Evolutionary conservation across 768 basidiomycete species (phyloP).

Genomic region (Kwoniella bestiolae): DNA sequence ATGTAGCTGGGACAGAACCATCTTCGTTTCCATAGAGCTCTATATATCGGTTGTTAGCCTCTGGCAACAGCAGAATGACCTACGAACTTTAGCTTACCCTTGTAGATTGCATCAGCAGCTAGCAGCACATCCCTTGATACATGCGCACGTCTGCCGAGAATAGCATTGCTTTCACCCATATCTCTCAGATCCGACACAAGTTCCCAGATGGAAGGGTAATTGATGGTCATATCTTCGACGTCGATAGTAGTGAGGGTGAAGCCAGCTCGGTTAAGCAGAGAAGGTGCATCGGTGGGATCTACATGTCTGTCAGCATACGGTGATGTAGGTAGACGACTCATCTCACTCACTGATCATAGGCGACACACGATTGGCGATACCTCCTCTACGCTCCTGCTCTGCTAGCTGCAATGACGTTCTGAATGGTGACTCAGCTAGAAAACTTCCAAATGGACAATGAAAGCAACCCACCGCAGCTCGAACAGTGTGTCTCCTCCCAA

Average conservation of each 20-base stretch:
- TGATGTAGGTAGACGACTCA: not conserved
- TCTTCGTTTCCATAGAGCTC: conserved; percentile 84
- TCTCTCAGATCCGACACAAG: conserved; percentile 87
- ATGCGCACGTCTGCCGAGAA: conserved; percentile 75
- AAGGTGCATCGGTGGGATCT: conserved; percentile 93
- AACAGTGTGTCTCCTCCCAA: conserved; percentile 96
- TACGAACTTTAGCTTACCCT: conserved; percentile 68
- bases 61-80: not conserved
- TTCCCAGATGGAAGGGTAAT: conserved; percentile 95
- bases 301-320: not conserved
- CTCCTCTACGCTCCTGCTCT: conserved; percentile 90
- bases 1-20: conserved; percentile 87
- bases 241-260: conserved; percentile 94
- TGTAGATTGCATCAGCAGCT: conserved; percentile 91
- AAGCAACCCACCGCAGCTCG: conserved; percentile 72
- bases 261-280: conserved; percentile 87
- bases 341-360: conserved; percentile 85
- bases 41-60: conserved; percentile 60
- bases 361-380: conserved; percentile 92
- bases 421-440: not conserved
- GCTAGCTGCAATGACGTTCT: conserved; percentile 93
- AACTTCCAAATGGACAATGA: no score
- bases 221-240: conserved; percentile 85
- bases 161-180: conserved; percentile 96
- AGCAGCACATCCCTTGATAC: conserved; percentile 83